Conservation (phyloP, 2,329 filamentous ascomycete species). For the Phoma herbarum region DNA sequence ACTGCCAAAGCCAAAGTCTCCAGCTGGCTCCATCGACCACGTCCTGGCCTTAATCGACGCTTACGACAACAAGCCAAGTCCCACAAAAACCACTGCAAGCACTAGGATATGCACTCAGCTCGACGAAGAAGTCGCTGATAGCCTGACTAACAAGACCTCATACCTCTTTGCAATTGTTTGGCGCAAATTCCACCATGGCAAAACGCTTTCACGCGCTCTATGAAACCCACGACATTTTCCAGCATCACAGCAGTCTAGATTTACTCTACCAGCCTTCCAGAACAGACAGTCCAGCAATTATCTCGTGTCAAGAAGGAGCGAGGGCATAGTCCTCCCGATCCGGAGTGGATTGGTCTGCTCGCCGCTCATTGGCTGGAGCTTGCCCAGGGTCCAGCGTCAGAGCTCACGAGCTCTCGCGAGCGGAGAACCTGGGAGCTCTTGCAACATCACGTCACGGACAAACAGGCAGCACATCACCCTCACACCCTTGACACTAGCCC, state of each 20-base stretch:
- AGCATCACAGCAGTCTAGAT: not conserved
- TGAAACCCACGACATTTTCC: not conserved
- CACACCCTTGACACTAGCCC: not conserved
- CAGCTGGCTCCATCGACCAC: not conserved
- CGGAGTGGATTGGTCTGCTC: not conserved
- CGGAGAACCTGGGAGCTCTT: slow-evolving; percentile 21
- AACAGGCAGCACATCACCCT: slow-evolving; percentile 10
- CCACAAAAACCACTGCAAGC: not conserved
- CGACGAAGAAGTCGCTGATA: not conserved
- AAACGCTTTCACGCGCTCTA: not conserved
- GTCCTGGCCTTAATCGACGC: not conserved
- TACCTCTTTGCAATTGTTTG: not conserved
- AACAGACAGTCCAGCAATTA: not conserved
- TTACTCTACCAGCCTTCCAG: not conserved
- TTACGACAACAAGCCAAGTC: not conserved
- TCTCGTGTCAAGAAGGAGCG: not conserved
- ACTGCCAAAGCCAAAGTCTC: not conserved
- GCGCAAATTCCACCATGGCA: not conserved
- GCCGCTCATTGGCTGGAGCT: slow-evolving; percentile 3
- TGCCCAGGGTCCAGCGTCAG: not conserved
- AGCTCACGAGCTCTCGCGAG: slow-evolving; percentile 17
- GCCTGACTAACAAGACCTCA: not conserved
- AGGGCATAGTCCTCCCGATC: slow-evolving; percentile 5
- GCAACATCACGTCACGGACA: slow-evolving; percentile 21
- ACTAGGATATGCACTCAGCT: not conserved